Conservation (phyloP, 805 yeast species). For the Tetrapisispora taiwanensis region DNA sequence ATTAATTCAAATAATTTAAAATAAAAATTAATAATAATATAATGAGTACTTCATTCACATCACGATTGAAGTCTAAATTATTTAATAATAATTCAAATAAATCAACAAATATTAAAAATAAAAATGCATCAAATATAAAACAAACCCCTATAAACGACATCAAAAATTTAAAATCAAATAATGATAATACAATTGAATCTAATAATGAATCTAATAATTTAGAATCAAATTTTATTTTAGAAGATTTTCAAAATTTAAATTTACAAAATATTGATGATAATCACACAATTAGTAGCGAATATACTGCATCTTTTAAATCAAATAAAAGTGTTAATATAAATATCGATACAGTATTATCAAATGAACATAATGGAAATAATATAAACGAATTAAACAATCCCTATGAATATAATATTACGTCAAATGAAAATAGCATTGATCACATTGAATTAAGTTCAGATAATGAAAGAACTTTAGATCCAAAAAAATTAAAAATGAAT, state of each 20-base stretch:
- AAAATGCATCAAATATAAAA: neutral
- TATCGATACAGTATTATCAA: neutral
- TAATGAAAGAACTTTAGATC: neutral
- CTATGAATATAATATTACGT: neutral
- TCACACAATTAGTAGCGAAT: constrained; percentile 1
- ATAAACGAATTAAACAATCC: neutral
- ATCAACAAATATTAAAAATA: neutral
- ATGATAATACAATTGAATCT: neutral
- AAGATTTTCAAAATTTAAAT: neutral
- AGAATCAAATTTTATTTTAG: neutral
- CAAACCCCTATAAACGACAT: neutral
- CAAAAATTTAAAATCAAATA: neutral
- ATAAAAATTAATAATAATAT: neutral
- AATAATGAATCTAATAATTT: neutral
- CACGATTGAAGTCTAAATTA: constrained; percentile 1
- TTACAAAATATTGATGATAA: neutral
- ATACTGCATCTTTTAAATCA: neutral
- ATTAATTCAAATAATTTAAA: too few relatives aligned
- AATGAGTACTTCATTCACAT: constrained; percentile 3
- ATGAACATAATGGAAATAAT: neutral
- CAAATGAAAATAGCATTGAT: neutral
- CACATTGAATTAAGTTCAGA: neutral
- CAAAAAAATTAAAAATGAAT: neutral
- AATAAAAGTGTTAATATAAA: neutral
- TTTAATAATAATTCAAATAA: neutral